Evolutionary conservation across 257 asterid species (phyloP).

Genomic region (Solanum habrochaites): DNA sequence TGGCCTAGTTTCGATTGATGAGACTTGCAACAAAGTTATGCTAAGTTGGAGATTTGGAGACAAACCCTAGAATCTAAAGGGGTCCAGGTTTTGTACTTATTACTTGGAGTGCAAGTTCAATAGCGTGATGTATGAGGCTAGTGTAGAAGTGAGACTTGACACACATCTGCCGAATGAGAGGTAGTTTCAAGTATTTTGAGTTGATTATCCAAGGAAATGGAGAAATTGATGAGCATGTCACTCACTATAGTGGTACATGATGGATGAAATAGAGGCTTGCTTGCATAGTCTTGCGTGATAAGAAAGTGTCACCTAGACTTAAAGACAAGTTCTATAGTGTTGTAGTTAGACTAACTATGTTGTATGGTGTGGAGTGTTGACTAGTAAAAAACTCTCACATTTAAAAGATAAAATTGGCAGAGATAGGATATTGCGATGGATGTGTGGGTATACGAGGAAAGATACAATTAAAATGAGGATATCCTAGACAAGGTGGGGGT

Average conservation of each 20-base stretch:
- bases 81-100: background rate
- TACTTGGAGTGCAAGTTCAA: background rate
- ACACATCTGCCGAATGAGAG: background rate
- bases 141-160: background rate
- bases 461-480: background rate
- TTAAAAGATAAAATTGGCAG: background rate
- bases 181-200: background rate
- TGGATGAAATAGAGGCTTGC: background rate
- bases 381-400: background rate
- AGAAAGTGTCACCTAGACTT: background rate
- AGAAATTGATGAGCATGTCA: background rate
- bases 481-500: background rate
- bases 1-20: background rate
- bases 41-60: background rate
- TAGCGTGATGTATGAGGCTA: background rate
- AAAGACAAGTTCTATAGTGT: background rate
- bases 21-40: background rate
- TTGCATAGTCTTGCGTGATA: background rate
- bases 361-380: background rate
- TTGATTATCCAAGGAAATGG: background rate
- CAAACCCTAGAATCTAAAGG: background rate
- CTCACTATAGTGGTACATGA: background rate
- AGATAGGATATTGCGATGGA: background rate
- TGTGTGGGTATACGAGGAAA: background rate
- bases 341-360: background rate